Evolutionary conservation across 495 filamentous ascomycete species (phyloP), one percentile per base, ranked within the genome.

Genomic region (Viridothelium virens): DNA sequence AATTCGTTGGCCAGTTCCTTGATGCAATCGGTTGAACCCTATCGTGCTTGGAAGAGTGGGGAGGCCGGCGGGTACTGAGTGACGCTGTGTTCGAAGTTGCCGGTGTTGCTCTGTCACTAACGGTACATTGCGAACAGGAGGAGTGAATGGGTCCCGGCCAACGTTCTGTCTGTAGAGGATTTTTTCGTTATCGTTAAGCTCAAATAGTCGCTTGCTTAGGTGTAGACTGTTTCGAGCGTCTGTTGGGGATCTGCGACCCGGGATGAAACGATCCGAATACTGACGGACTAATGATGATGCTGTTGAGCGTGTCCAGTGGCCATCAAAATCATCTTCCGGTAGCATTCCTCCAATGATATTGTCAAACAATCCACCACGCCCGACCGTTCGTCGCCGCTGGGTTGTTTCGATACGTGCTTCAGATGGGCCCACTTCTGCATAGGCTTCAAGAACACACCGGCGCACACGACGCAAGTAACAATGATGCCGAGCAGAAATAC

Each of bases 81-180:
- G 61, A 47, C 41, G 61, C 38, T 34, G 61, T 11, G 61, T 63
- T 41, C n/a, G 41, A 33, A 63, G 61, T 63, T 41, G 41, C 16
- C 61, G 61, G 16, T 63, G 37, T 41, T 47, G 38, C 37, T 63
- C 34, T 4, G 5, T 62, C 31, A 63, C 65, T 69, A 64, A 68
- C 6, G 63, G 33, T 31, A 36, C 53, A 66, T 65, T 70, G 39
- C 72, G 69, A n/a, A 79, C 77, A 1, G 78, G 75, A 11, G 77
- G 74, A 25, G 83, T 81, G 70, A 96, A 94, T 0, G 88, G 85
- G 68, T 94, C 89, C 34, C 84, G 81, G 9, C 79, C 81, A 16
- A 78, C 81, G 41, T 79, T 78, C 38, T 81, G 80, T 62, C 81
- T 78, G 3, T 89, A 84, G 11, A 87, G 73, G 7, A 90, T 70